Conservation (phyloP, 345 rosid genomes). For the Eucalyptus caleyi region DNA sequence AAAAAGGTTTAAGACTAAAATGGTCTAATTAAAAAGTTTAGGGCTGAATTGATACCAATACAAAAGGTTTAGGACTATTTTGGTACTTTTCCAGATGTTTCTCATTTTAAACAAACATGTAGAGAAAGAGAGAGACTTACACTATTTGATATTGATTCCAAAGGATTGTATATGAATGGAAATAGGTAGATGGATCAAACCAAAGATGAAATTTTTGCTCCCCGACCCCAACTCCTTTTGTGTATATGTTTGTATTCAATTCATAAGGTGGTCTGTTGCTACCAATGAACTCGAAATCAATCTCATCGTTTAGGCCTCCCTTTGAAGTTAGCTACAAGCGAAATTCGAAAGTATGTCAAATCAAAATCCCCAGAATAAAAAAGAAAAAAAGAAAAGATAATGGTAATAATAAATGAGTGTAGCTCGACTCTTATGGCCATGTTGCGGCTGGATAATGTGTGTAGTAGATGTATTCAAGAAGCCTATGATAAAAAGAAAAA, state of each 20-base stretch:
- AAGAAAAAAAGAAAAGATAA: background rate
- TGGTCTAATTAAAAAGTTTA: too few relatives aligned
- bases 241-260: background rate
- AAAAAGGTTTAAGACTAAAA: too few relatives aligned
- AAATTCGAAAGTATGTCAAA: background rate
- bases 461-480: background rate
- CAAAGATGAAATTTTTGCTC: conserved; percentile 2
- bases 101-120: background rate
- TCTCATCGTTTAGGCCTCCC: background rate
- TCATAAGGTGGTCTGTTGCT: background rate
- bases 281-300: conserved; percentile 9
- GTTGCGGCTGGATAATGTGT: background rate
- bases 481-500: background rate
- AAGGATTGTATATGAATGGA: conserved; percentile 3
- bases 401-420: background rate
- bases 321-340: background rate
- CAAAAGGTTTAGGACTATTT: too few relatives aligned
- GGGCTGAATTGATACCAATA: too few relatives aligned
- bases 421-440: background rate
- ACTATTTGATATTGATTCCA: background rate
- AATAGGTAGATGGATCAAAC: conserved; percentile 3
- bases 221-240: background rate
- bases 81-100: background rate
- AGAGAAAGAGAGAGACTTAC: background rate
- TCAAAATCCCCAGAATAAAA: background rate